Evolutionary conservation across 371 early-diverging fungal genomes (phyloP), one percentile per base, ranked within the genome.

Genomic region (Mucor circinelloides): DNA sequence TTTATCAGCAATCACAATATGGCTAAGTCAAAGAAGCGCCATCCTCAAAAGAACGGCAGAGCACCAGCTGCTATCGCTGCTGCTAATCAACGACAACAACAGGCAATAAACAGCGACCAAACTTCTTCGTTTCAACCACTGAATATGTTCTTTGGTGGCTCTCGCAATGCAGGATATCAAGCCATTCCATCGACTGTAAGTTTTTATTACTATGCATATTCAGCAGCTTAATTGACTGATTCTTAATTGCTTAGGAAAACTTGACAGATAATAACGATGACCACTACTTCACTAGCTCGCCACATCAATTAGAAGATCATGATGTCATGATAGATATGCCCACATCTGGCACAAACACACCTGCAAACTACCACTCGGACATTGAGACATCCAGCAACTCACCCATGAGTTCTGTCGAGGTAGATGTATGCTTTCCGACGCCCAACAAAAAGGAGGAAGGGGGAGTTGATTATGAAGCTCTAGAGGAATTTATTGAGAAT

Each of bases 371-470:
- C 40, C 64, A 63, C 32, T 75, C 76, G 12, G 76, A 75, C 40
- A 58, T 67, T 1, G 76, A 75, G 31, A 72, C 76, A 12, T 66
- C 69, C 0, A 69, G 71, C 12, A 62, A 68, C 21, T 67, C 69
- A 17, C 71, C 58, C 12, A 58, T 55, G 52, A 67, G 70, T 12
- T 64, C 72, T 1, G 66, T 75, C 3, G 81, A 81, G 63, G 79
- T 69, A 4, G 82, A 81, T 42, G 82, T 81, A 2, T 81, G 82
- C 52, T 81, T 81, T 28, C 82, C 82, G 10, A 72, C 75, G 17
- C 71, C 73, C 2, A 73, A 60, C 12, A 73, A 73, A 46, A 72
- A 70, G 19, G 70, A 72, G 31, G 71, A 76, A 25, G 69, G 58
- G 9, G 76, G 71, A 0, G 71, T 79, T 17, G 77, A 81, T 50